Base-by-base conservation (phyloP, 805 yeast species). In the Ascoidea tarda region DNA sequence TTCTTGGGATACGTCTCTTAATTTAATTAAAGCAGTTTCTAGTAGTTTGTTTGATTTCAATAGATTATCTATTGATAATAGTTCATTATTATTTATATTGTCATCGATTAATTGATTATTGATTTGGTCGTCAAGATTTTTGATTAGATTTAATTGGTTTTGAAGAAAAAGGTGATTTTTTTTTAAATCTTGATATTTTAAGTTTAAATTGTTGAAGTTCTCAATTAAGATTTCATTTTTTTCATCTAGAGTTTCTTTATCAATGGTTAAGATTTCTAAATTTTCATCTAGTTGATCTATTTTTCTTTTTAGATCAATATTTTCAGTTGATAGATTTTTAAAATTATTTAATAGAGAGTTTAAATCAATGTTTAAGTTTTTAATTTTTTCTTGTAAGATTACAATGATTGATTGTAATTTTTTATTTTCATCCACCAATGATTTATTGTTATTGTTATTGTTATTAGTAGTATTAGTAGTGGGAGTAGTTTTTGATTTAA, bases 341-440 rank as follows among this genome's bases (percentile, higher is more conserved):
- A 71, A 32, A 10, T 64, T 58, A 0, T 44, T 31, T 4, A 57
- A 57, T n/a, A 76, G 55, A 0, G 58, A 50, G 1, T 58, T 58
- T 32, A 69, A 66, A 16, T 67, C 66, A 0, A 57, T 56, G 6
- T 63, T 62, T 53, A 72, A 53, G 0, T 46, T 53, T 47, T 69
- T 69, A 1, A 79, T 60, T 56, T 79, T 79, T 5, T 59, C 58
- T 55, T 79, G 82, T 16, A 81, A 65, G 47, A 63, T 69, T 2
- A 67, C 63, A 1, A 79, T 66, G 16, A 74, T 66, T n/a, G 53
- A 44, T 50, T 61, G 62, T 28, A 66, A 54, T 33, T 63, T 55
- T 5, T 49, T 47, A 32, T 6, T 32, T 46, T 33, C 46, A 47
- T 14, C 14, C 46, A 10, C 14, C 14, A 38, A 38, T 38, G 44